Conservation (phyloP, 805 yeast genomes). For the Teunomyces aglyptinius region DNA sequence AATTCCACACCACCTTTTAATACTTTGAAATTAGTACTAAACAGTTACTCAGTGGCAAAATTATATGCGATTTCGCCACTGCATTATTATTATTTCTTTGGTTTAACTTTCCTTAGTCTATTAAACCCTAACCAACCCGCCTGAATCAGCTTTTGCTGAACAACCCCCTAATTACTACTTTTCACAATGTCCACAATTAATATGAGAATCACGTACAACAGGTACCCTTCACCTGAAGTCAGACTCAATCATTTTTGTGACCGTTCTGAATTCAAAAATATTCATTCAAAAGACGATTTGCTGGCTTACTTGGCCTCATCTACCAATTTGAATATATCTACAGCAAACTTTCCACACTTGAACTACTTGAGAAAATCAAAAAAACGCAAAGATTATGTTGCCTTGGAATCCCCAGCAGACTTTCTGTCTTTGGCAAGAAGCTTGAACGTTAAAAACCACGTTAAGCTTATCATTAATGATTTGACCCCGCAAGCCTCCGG, state of each 20-base stretch:
- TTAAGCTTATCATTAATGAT: constrained; percentile 33
- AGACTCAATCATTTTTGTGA: not conserved
- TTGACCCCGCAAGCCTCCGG: not conserved
- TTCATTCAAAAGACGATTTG: constrained; percentile 8
- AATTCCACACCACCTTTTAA: not conserved
- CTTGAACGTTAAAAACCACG: constrained; percentile 45
- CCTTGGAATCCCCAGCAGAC: constrained; percentile 38
- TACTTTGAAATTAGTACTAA: not conserved
- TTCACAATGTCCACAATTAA: not conserved
- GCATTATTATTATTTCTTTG: not conserved
- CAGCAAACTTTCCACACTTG: constrained; percentile 4
- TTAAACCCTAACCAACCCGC: not conserved
- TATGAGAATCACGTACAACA: constrained; percentile 5
- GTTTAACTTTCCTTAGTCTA: not conserved
- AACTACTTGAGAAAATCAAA: constrained; percentile 42
- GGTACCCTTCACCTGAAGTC: not conserved
- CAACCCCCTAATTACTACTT: constrained; percentile 1
- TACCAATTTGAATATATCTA: constrained; percentile 4
- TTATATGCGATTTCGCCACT: not conserved
- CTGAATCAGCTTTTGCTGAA: not conserved
- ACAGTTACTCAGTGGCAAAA: not conserved
- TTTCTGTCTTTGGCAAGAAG: constrained; percentile 45
- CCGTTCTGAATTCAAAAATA: not conserved
- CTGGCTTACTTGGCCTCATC: constrained; percentile 5
- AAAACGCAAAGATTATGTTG: constrained; percentile 40